These are phyloP conservation scores for Schwanniomyces polymorphus DNA, from an alignment of 805 yeast species.

Conservation along the genomic window DNA sequence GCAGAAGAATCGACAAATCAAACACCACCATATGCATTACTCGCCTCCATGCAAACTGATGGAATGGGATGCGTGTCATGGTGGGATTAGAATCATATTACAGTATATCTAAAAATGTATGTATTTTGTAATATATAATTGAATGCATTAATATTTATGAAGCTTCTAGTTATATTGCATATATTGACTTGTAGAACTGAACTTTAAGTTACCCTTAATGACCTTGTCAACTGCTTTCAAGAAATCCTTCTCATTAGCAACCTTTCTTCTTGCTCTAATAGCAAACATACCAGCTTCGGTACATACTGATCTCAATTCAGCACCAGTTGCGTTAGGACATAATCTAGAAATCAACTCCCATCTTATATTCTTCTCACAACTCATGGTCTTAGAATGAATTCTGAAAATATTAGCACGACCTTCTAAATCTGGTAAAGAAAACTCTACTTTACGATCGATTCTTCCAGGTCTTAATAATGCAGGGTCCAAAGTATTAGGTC, in stretches of 20 bases:
- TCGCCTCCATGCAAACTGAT: conserved; percentile 91
- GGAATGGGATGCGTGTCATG: conserved; percentile 96
- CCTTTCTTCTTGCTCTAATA: conserved; percentile 95
- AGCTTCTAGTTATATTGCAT: conserved; percentile 88
- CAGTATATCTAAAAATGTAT: conserved; percentile 1
- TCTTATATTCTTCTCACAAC: conserved; percentile 94
- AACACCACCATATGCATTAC: conserved; percentile 77
- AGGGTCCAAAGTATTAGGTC: conserved; percentile 98
- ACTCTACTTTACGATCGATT: conserved; percentile 97
- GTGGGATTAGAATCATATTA: conserved; percentile 70
- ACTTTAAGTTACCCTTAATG: conserved; percentile 96
- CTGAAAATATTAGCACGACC: conserved; percentile 98
- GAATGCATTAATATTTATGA: conserved; percentile 3
- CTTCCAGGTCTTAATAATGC: conserved; percentile 98
- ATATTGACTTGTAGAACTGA: conserved; percentile 94
- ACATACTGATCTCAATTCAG: conserved; percentile 96
- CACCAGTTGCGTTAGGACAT: conserved; percentile 98
- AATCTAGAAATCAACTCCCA: conserved; percentile 98
- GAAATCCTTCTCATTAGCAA: conserved; percentile 97
- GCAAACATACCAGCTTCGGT: conserved; percentile 99
- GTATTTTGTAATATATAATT: conserved; percentile 1
- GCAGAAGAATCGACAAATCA: conserved; percentile 42
- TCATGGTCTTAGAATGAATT: conserved; percentile 96
- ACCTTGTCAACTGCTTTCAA: conserved; percentile 97
- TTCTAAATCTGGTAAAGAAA: conserved; percentile 92